Evolutionary conservation across 2,329 filamentous ascomycete genomes (phyloP), one percentile per base, ranked within the genome.

Genomic region (Diplodia scrobiculata): DNA sequence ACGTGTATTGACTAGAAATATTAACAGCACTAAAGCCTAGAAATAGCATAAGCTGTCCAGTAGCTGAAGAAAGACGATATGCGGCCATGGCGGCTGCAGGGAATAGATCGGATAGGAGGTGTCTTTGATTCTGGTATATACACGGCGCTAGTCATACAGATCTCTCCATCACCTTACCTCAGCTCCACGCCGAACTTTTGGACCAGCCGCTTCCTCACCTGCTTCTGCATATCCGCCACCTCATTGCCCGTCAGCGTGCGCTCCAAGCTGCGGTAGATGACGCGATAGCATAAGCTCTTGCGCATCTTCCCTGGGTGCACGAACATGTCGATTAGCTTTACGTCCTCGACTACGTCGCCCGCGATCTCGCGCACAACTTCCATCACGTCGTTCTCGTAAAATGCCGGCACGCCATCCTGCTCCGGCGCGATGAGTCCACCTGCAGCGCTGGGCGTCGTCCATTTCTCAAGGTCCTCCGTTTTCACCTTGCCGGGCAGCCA

Each of bases 351-450:
- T 25, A 88, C 79, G 76, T 96, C 91, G 60, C 92, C 93, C 10
- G 87, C 91, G 54, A 94, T 84, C 52, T 88, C 88, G 70, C 95
- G 88, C 19, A 97, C 91, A 66, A 97, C 85, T 79, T 98, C 95
- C 94, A 98, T 98, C 62, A 98, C 83, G 77, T 99, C 95, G 79
- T 98, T 98, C 76, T 96, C 93, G 77, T 98, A 94, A 75, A 97
- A 92, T 0, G 41, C 58, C 25, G 59, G 41, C 3, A 78, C 73
- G 19, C 77, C 69, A 2, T 17, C 58, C n/a, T 58, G 53, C 34
- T 29, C 74, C 71, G 36, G 79, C 78, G 7, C 71, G 54, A 78
- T 75, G 69, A 73, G 68, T 74, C 77, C 70, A 68, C 76, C 69
- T 70, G 76, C 71, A 27, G 72, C 77, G 60, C 55, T 62, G 25